phyloP scores from a whole-genome alignment of 164 flowering plant species.

The Tetracentron sinense region DNA sequence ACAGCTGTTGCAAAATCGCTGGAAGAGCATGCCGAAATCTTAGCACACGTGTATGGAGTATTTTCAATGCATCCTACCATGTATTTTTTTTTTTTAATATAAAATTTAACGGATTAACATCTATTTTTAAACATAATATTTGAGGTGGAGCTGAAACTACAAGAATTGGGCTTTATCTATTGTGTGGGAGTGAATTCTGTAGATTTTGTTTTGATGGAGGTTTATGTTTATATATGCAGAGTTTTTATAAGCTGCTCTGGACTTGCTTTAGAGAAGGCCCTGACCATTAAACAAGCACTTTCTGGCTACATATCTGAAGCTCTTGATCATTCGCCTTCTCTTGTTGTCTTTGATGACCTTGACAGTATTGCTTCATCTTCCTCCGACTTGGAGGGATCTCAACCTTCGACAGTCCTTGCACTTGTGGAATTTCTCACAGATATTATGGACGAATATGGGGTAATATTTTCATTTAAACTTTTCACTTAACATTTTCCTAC shows the following conservation, averaged over 20 bases:
- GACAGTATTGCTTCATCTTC: conserved; percentile 69
- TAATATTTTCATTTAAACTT: conserved; percentile 15
- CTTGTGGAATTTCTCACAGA: conserved; percentile 63
- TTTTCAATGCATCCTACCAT: conserved; percentile 2
- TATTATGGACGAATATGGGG: conserved; percentile 88
- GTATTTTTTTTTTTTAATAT: neutral
- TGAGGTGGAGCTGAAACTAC: neutral
- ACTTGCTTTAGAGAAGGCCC: conserved; percentile 69
- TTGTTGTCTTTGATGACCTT: conserved; percentile 89
- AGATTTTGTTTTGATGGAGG: conserved; percentile 6
- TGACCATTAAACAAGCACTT: conserved; percentile 50
- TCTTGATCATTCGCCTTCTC: conserved; percentile 77
- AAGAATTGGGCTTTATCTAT: neutral
- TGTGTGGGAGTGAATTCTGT: neutral
- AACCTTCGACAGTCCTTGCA: conserved; percentile 41
- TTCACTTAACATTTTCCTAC: neutral
- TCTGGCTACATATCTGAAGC: conserved; percentile 69
- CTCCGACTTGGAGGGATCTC: conserved; percentile 67
- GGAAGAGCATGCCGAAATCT: conserved; percentile 51
- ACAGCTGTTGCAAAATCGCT: conserved; percentile 69
- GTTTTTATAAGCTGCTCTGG: conserved; percentile 62
- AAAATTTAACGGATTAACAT: neutral
- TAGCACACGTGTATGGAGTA: conserved; percentile 69
- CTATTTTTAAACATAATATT: neutral
- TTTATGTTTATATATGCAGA: conserved; percentile 42